Base-by-base conservation (phyloP, 148 eudicot genomes). In the Pouteria glomerata region DNA sequence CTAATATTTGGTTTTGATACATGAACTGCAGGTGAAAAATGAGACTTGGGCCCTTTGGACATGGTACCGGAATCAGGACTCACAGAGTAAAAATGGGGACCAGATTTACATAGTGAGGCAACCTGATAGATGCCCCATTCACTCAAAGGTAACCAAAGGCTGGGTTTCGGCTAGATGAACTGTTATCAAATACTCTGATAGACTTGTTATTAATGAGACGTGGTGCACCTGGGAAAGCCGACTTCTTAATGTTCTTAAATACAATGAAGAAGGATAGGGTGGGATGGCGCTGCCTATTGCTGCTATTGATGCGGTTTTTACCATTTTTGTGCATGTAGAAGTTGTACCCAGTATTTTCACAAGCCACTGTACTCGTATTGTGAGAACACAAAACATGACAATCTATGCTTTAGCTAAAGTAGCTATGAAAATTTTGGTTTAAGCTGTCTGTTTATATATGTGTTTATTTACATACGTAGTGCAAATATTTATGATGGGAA, bases 61-160 rank as follows among this genome's bases (percentile, higher is more conserved):
- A 30, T 95, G 99, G 99, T 88, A 95, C 75, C 85, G 99, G 64
- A 95, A 95, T 75, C 96, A 95, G 80, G 99, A 95, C 74, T 76
- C 83, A 48, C 77, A 82, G 55, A 84, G 85, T 24, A 85, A 77
- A 69, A 71, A 90, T 14, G 99, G 89, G 58, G 99, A 95, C 80
- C 85, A 90, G 74, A 90, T 95, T 73, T 95, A 92, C 72, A 90
- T 95, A 14, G 97, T 92, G 63, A 88, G 99, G 74, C 88, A 95
- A 58, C 99, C 97, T 29, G 78, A 83, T 66, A 68, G 61, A 37
- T 95, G 99, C 73, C 81, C 80, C 15, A 35, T 71, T 41, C 53
- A 68, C 45, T 66, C 71, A 0, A 30, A 61, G 82, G 76, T 70
- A 74, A 70, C 66, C 35, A 68, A 65, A 71, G 41, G 71, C 33